phyloP scores from a whole-genome alignment of 441 rosid genomes.

The Iberis amara region DNA sequence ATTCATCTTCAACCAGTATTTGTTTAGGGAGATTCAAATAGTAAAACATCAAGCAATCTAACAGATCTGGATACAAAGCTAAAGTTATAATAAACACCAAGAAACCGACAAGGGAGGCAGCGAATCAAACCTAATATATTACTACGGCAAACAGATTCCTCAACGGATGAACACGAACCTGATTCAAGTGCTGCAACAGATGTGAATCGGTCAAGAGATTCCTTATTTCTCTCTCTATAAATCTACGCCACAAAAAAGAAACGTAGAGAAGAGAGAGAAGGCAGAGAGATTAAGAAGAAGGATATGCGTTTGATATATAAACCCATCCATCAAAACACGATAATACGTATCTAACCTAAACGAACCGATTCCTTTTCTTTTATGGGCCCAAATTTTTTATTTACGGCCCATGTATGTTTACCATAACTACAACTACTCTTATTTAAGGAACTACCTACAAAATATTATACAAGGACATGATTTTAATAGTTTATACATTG shows the following conservation, averaged over 20 bases:
- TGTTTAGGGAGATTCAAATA: neutral
- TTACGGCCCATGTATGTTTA: neutral
- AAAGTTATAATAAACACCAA: neutral
- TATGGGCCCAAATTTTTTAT: neutral
- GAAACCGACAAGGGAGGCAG: neutral
- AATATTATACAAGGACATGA: no score
- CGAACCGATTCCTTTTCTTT: slow-evolving; percentile 23
- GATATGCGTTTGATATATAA: slow-evolving; percentile 23
- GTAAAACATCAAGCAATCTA: neutral
- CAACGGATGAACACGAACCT: slow-evolving; percentile 14
- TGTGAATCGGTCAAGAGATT: slow-evolving; percentile 20
- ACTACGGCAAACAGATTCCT: neutral
- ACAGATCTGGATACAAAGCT: slow-evolving; percentile 19
- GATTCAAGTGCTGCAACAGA: neutral
- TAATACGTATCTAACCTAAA: neutral
- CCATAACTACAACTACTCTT: no score
- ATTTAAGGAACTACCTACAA: no score
- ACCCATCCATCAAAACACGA: neutral
- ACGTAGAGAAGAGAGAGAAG: slow-evolving; percentile 27
- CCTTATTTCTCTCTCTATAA: slow-evolving; percentile 20
- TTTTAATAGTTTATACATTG: no score
- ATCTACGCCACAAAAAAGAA: slow-evolving; percentile 30
- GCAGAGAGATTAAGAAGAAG: neutral
- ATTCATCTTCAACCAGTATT: neutral
- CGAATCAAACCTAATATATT: slow-evolving; percentile 1